These are phyloP conservation scores for Candida morakotiae DNA, from an alignment of 805 yeast genomes.

Conservation along the genomic window DNA sequence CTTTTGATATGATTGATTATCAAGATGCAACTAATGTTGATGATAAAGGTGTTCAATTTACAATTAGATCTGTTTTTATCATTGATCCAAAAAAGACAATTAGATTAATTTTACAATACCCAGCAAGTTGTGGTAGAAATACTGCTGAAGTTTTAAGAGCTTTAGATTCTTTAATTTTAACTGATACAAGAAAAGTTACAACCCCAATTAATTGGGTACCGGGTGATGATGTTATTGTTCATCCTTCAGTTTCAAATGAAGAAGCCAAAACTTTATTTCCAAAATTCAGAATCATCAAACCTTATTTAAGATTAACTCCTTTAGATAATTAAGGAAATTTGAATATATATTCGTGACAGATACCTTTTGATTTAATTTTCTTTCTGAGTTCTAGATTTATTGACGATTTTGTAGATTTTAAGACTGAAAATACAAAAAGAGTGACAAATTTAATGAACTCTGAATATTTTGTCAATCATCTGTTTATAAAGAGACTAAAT, in stretches of 20 bases:
- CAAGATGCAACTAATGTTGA: slow-evolving; percentile 67
- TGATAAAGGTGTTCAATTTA: slow-evolving; percentile 69
- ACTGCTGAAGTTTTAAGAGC: slow-evolving; percentile 89
- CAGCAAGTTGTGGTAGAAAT: slow-evolving; percentile 94
- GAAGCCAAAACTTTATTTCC: slow-evolving; percentile 73
- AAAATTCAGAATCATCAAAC: slow-evolving; percentile 79
- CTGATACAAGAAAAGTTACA: slow-evolving; percentile 78
- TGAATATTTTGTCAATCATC: no score
- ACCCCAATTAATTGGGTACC: slow-evolving; percentile 87
- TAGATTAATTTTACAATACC: slow-evolving; percentile 82
- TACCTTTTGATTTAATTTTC: no score
- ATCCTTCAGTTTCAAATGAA: slow-evolving; percentile 72
- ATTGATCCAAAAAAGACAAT: slow-evolving; percentile 89
- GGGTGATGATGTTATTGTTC: slow-evolving; percentile 90
- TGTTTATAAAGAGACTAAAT: no score
- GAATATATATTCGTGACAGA: no score
- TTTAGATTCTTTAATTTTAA: slow-evolving; percentile 80
- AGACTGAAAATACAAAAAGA: no score
- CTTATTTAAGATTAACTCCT: slow-evolving; percentile 73
- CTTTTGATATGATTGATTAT: slow-evolving; percentile 68
- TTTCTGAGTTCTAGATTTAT: no score
- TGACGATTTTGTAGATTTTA: no score
- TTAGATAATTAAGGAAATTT: no score
- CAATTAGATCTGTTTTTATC: slow-evolving; percentile 88
- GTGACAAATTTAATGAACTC: no score